Percentiles rank a stretch among this genome's conserved stretches.
These are phyloP conservation scores for Lepidium africanum DNA, from an alignment of 345 rosid genomes.

Conservation along the genomic window DNA sequence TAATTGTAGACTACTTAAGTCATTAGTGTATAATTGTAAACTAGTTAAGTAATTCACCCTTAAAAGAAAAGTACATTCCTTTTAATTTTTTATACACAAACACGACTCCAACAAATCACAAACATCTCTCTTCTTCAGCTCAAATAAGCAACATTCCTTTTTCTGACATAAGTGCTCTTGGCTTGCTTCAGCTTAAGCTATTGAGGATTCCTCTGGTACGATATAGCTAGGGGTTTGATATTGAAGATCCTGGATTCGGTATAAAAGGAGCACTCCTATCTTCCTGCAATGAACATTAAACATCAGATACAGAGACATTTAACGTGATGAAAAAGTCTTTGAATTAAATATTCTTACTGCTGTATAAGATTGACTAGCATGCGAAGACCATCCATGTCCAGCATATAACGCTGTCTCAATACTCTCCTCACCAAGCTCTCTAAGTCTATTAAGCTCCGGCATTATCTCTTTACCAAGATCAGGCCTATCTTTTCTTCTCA, in stretches of 20 bases:
- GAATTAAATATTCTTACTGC: constrained; percentile 29
- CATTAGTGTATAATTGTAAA: too few relatives aligned
- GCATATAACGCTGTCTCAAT: constrained; percentile 19
- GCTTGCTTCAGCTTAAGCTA: constrained; percentile 3
- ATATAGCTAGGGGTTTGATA: constrained; percentile 1
- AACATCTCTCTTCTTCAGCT: background rate
- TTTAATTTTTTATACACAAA: background rate
- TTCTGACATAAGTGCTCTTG: background rate
- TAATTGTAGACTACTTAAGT: too few relatives aligned
- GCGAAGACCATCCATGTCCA: constrained; percentile 26
- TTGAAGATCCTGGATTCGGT: constrained; percentile 12
- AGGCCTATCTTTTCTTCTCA: constrained; percentile 88
- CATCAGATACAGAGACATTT: background rate
- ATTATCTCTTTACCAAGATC: constrained; percentile 67
- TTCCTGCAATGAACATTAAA: constrained; percentile 14
- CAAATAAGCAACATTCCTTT: background rate
- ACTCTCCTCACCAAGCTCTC: constrained; percentile 56
- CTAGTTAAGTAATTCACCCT: too few relatives aligned
- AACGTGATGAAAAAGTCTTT: background rate
- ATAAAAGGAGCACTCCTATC: constrained; percentile 22
- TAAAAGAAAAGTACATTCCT: too few relatives aligned
- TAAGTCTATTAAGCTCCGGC: constrained; percentile 55
- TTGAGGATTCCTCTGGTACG: background rate
- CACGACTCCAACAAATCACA: background rate
- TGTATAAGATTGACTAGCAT: constrained; percentile 24